Evolutionary conservation across 2,329 filamentous ascomycete genomes (phyloP).

Genomic region (Plectosphaerella sp.): DNA sequence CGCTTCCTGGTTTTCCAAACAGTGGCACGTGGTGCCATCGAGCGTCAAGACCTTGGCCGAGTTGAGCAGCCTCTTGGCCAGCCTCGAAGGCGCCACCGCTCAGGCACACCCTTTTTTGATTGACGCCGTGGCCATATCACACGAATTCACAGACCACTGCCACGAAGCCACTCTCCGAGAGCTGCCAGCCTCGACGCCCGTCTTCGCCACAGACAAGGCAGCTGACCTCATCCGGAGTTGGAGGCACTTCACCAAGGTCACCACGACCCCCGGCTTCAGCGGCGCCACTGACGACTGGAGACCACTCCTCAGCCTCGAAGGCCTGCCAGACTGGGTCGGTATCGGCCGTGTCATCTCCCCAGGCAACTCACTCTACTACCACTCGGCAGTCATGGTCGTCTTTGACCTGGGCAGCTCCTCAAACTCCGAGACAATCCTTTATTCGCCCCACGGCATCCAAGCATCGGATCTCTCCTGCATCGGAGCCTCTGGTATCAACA

Average conservation of each 20-base stretch:
- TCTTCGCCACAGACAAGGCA: conserved; percentile 57
- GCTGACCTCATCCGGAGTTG: conserved; percentile 51
- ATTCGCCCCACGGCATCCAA: conserved; percentile 10
- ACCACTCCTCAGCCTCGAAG: conserved; percentile 9
- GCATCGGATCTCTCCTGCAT: conserved; percentile 37
- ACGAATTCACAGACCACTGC: conserved; percentile 68
- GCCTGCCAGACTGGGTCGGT: conserved; percentile 56
- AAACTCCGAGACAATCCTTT: conserved; percentile 16
- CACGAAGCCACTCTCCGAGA: conserved; percentile 57
- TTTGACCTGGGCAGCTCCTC: conserved; percentile 51
- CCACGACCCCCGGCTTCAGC: conserved; percentile 42
- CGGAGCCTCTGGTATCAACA: conserved; percentile 36
- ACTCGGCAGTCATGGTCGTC: conserved; percentile 55
- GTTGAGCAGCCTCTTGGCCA: conserved; percentile 45
- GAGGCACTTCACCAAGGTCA: conserved; percentile 54
- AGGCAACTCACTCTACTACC: conserved; percentile 54
- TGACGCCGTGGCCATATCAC: conserved; percentile 55
- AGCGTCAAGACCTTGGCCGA: conserved; percentile 50
- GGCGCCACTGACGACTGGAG: conserved; percentile 17
- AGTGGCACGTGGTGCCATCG: conserved; percentile 55
- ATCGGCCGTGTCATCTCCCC: conserved; percentile 52
- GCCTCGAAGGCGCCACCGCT: conserved; percentile 34
- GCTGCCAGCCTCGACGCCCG: conserved; percentile 45
- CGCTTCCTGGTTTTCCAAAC: conserved; percentile 59
- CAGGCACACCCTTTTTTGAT: conserved; percentile 29